Conservation (phyloP, 768 basidiomycete species). For the Mrakia gelida region DNA sequence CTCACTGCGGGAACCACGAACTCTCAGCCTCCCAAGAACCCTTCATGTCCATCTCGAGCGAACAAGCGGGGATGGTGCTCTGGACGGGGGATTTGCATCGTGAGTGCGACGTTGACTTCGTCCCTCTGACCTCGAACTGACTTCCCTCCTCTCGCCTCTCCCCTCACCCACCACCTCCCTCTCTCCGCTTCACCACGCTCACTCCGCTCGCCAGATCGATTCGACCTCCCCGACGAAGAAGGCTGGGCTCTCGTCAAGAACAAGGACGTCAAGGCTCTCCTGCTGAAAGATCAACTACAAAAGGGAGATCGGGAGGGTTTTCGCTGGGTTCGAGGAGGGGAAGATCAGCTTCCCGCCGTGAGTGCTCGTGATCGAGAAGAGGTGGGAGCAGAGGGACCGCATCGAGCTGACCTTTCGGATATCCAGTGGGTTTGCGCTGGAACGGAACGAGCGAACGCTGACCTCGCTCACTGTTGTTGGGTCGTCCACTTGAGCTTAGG, state of each 20-base stretch:
- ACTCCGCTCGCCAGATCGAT: slow-evolving; percentile 1
- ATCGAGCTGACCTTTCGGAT: too few relatives aligned
- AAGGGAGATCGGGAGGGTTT: background rate
- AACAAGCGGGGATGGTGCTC: slow-evolving; percentile 2
- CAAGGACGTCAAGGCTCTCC: background rate
- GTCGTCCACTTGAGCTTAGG: too few relatives aligned
- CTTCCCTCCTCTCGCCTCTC: background rate
- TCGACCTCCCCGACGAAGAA: slow-evolving; percentile 13
- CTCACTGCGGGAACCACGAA: background rate
- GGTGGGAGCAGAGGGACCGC: too few relatives aligned
- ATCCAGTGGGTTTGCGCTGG: too few relatives aligned
- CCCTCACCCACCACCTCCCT: background rate
- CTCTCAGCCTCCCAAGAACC: background rate
- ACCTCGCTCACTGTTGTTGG: too few relatives aligned
- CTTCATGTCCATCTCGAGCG: slow-evolving; percentile 1
- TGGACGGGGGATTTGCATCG: slow-evolving; percentile 24
- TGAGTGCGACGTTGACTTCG: background rate
- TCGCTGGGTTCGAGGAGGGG: slow-evolving; percentile 20
- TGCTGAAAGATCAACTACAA: slow-evolving; percentile 16
- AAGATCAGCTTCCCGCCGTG: slow-evolving; percentile 19
- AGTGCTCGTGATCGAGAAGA: background rate
- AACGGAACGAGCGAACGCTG: too few relatives aligned
- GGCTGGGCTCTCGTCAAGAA: slow-evolving; percentile 16
- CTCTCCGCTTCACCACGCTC: background rate
- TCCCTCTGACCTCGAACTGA: background rate